Conservation (phyloP, 495 filamentous ascomycete genomes). For the Aspergillus incahuasiensis region DNA sequence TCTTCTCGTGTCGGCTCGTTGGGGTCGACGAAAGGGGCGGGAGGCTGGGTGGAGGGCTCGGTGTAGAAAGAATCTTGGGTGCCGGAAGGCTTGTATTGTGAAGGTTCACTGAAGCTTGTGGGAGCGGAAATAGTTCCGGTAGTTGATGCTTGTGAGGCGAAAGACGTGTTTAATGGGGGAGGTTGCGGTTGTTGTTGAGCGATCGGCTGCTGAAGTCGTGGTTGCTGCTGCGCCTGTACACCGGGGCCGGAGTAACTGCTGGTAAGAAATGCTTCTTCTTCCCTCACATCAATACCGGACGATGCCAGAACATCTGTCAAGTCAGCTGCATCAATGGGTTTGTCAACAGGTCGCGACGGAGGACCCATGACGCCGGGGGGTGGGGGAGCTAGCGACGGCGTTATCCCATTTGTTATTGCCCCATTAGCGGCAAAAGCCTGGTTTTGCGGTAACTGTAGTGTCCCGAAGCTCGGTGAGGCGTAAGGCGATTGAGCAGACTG, state of each 20-base stretch:
- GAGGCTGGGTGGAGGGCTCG: slow-evolving; percentile 27
- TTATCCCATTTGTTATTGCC: slow-evolving; percentile 34
- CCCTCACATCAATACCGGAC: slow-evolving; percentile 76
- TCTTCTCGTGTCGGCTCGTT: slow-evolving; percentile 42
- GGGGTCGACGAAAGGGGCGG: slow-evolving; percentile 33
- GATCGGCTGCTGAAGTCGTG: slow-evolving; percentile 37
- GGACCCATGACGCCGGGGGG: slow-evolving; percentile 69
- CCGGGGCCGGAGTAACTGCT: slow-evolving; percentile 51
- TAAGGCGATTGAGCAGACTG: slow-evolving; percentile 46
- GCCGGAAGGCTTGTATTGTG: slow-evolving; percentile 28
- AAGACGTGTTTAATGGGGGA: slow-evolving; percentile 35
- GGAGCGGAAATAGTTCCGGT: slow-evolving; percentile 33
- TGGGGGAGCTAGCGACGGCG: slow-evolving; percentile 29
- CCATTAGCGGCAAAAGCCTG: slow-evolving; percentile 32
- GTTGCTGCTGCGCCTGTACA: slow-evolving; percentile 38
- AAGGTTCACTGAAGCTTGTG: slow-evolving; percentile 36
- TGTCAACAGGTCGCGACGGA: slow-evolving; percentile 66
- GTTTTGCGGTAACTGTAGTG: slow-evolving; percentile 35
- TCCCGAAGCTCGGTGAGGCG: slow-evolving; percentile 46
- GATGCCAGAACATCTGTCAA: slow-evolving; percentile 72
- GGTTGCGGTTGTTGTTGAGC: slow-evolving; percentile 32
- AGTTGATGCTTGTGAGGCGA: slow-evolving; percentile 43
- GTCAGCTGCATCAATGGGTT: slow-evolving; percentile 63
- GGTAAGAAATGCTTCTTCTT: slow-evolving; percentile 71
- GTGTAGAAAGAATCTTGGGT: slow-evolving; percentile 34